A percentile compares a stretch with the other conserved stretches of the same genome.
Conservation (phyloP, 1,284 basidiomycete genomes). For the Salmacisia buchloeana region DNA sequence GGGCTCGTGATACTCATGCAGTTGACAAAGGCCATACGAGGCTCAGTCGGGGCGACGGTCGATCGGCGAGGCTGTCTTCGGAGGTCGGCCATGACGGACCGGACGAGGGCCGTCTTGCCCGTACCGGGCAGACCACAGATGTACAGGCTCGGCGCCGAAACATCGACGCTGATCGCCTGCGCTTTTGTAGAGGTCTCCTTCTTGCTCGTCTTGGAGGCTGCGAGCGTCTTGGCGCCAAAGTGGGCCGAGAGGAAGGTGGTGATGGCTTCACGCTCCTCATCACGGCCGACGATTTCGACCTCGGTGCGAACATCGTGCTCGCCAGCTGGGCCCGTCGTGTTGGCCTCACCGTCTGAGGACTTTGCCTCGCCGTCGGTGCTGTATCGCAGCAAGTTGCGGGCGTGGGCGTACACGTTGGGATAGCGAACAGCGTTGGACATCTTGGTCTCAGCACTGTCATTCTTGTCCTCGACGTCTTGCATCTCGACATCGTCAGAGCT, state of each 20-base stretch:
- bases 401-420: conserved; percentile 50
- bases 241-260: conserved; percentile 40
- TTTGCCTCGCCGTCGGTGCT: conserved; percentile 18
- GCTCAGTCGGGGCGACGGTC: no score
- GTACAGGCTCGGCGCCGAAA: conserved; percentile 39
- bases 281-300: conserved; percentile 47
- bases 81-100: conserved; percentile 45
- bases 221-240: conserved; percentile 20
- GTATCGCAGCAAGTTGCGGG: conserved; percentile 48
- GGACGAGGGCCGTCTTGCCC: conserved; percentile 53
- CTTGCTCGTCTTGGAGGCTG: no score
- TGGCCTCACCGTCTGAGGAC: conserved; percentile 25
- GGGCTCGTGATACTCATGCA: conserved; percentile 50
- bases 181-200: not conserved
- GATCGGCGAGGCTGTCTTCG: conserved; percentile 8
- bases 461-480: not conserved
- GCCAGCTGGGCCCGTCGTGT: conserved; percentile 13
- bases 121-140: conserved; percentile 54
- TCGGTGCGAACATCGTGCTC: conserved; percentile 18
- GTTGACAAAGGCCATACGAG: conserved; percentile 49
- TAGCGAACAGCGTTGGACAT: no score
- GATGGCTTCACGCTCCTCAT: conserved; percentile 39
- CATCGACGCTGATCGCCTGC: conserved; percentile 9
- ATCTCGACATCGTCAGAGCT: not conserved
- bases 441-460: not conserved